These are phyloP conservation scores for Chrysanthemum makinoi DNA, from an alignment of 129 eudicot genomes.

Conservation along the genomic window DNA sequence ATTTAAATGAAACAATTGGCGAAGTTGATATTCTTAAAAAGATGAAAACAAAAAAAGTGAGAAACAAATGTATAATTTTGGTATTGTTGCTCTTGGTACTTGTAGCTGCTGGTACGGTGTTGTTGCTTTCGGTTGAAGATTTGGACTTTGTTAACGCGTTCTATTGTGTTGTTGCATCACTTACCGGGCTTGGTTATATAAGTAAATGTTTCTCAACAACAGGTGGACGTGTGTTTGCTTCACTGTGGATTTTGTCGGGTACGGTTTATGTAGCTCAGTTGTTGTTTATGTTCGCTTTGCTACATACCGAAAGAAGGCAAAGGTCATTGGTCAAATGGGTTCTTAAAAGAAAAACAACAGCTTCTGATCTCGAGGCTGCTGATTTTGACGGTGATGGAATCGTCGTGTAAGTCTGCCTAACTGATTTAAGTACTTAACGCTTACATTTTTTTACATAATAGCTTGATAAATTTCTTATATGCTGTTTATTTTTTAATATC, in stretches of 20 bases:
- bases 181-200: constrained; percentile 88
- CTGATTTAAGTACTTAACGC: too few relatives aligned
- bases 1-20: constrained; percentile 43
- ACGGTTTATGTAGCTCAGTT: constrained; percentile 86
- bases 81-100: constrained; percentile 46
- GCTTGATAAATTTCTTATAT: constrained; percentile 8
- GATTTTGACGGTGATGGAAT: constrained; percentile 69
- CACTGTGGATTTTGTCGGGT: constrained; percentile 72
- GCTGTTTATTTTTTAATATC: constrained; percentile 15
- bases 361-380: constrained; percentile 80
- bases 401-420: constrained; percentile 45
- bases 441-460: too few relatives aligned
- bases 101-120: constrained; percentile 52
- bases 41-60: constrained; percentile 53
- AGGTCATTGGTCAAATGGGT: constrained; percentile 55
- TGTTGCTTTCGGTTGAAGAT: constrained; percentile 56
- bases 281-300: constrained; percentile 64
- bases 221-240: constrained; percentile 84
- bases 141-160: constrained; percentile 65
- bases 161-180: constrained; percentile 73
- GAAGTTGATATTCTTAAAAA: constrained; percentile 51
- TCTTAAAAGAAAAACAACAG: constrained; percentile 56
- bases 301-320: constrained; percentile 62
- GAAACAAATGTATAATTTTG: constrained; percentile 55
- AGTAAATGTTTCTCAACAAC: constrained; percentile 74